Evolutionary conservation across 768 basidiomycete species (phyloP).

Genomic region (Suillus lakei): DNA sequence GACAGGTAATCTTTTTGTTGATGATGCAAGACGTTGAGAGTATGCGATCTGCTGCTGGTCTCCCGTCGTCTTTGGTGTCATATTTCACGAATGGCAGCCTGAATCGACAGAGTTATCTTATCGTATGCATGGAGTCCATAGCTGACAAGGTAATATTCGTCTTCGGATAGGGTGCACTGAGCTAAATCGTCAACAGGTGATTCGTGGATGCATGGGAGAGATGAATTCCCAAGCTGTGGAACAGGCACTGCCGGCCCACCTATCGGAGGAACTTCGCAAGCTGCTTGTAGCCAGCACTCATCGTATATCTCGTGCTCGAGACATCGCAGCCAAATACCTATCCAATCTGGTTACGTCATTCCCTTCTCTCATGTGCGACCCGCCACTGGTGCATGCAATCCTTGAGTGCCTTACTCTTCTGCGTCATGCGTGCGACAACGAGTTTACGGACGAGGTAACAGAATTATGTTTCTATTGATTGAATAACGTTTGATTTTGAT

Average conservation of each 20-base stretch:
- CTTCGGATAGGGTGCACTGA: neutral
- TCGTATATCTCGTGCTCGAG: constrained; percentile 79
- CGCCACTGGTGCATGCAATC: constrained; percentile 84
- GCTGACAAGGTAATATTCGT: constrained; percentile 71
- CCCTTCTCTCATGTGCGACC: constrained; percentile 93
- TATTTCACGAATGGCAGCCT: constrained; percentile 90
- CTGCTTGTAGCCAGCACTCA: constrained; percentile 83
- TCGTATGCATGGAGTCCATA: constrained; percentile 81
- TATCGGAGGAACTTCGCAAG: constrained; percentile 75
- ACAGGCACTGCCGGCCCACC: constrained; percentile 71
- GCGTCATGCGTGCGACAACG: constrained; percentile 86
- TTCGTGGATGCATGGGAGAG: constrained; percentile 72
- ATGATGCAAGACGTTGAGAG: constrained; percentile 88
- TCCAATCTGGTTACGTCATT: constrained; percentile 88
- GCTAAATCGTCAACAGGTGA: constrained; percentile 58
- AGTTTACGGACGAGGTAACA: constrained; percentile 86
- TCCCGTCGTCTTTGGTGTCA: constrained; percentile 79
- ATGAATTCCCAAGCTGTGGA: constrained; percentile 76
- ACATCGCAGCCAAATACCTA: constrained; percentile 82
- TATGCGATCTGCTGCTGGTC: constrained; percentile 79
- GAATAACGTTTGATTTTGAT: constrained; percentile 1
- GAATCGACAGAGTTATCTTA: constrained; percentile 70
- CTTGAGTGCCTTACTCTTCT: constrained; percentile 91
- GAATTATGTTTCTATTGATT: constrained; percentile 4
- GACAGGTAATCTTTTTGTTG: constrained; percentile 85